Evolutionary conservation across 495 filamentous ascomycete genomes (phyloP), one percentile per base, ranked within the genome.

Genomic region (Chaetomidium leptoderma): DNA sequence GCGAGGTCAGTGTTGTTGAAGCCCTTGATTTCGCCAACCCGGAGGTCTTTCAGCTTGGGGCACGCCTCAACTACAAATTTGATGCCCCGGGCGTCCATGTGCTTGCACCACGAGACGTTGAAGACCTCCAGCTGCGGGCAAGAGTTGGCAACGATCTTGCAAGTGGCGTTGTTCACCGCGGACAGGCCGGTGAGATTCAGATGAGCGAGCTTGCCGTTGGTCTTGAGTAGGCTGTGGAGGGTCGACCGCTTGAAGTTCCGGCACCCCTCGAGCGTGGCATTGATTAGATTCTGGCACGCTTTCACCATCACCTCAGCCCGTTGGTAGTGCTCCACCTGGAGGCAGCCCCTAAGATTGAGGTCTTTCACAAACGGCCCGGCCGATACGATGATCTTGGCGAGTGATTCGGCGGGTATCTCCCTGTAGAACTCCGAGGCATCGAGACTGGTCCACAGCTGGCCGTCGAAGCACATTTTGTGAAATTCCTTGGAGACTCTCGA

Each of bases 291-390:
- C 51, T 79, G 81, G 70, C 92, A 97, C 4, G 87, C 79, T 39
- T 88, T 86, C 9, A 86, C 85, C 16, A 97, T 80, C 4, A 84
- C 81, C 55, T 92, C 87, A 6, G 83, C 78, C 17, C 81, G 78
- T 81, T 91, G 92, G 63, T 86, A 85, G 59, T 95, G 86, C 37
- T 86, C 79, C 60, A 98, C 80, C 63, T 83, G 80, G 30, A 83
- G 73, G 54, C 80, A 83, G 23, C 80, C 80, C 45, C 80, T 71
- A 6, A 83, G 70, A 62, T 98, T 98, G 51, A 98, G 81, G 61
- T 97, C 88, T 50, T 86, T 86, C 23, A 97, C 81, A 62, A 97
- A 98, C 0, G 92, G 88, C 3, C 92, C 93, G 5, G 90, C 90
- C 3, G 83, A 76, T 0, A 83, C 85, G 66, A 97, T 89, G 54